phyloP scores from a whole-genome alignment of 345 rosid genomes.

The Bruguiera gymnorhiza region DNA sequence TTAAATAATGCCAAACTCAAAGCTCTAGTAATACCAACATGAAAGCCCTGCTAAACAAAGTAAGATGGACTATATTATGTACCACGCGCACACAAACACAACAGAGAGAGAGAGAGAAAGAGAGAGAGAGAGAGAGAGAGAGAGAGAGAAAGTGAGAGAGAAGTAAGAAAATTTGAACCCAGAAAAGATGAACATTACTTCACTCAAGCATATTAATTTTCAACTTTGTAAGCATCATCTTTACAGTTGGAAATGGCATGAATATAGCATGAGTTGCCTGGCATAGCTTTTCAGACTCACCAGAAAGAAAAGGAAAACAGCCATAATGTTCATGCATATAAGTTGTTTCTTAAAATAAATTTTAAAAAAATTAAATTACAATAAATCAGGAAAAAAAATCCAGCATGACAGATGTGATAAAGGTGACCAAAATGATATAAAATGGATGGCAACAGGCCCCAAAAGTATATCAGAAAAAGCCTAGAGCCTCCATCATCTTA shows the following conservation, averaged over 20 bases:
- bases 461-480: no score
- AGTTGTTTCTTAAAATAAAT: no score
- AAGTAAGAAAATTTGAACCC: background rate
- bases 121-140: background rate
- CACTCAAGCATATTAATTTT: background rate
- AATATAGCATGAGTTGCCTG: background rate
- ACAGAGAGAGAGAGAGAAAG: background rate
- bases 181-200: background rate
- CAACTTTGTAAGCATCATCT: background rate
- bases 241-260: background rate
- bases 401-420: no score
- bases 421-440: no score
- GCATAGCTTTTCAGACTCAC: background rate
- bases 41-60: conserved; percentile 41
- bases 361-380: no score
- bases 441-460: no score
- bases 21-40: conserved; percentile 36
- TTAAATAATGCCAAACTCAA: conserved; percentile 29
- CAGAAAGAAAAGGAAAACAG: background rate
- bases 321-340: no score
- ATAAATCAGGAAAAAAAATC: no score
- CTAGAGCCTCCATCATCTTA: no score
- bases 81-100: background rate
- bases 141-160: background rate
- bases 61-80: conserved; percentile 3